These are phyloP conservation scores for Auriculariales sp. DNA, from an alignment of 768 basidiomycete genomes.

Conservation along the genomic window DNA sequence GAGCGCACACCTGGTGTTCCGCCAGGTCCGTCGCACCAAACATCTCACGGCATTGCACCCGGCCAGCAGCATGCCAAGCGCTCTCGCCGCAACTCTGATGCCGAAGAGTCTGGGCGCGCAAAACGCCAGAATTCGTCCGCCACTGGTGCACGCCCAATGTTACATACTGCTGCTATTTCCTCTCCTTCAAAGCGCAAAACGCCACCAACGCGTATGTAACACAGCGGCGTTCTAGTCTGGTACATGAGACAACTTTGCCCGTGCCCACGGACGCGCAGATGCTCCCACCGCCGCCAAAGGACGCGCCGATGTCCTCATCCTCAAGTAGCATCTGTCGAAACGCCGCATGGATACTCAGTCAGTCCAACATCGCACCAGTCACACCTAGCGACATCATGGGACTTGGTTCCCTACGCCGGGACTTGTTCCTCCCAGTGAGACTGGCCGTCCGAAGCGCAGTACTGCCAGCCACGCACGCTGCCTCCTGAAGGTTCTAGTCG, in stretches of 20 bases:
- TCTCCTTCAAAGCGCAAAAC: neutral
- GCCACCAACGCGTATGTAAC: slow-evolving; percentile 12
- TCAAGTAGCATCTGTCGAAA: neutral
- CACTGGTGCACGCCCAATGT: neutral
- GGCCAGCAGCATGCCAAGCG: slow-evolving; percentile 14
- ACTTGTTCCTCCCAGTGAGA: slow-evolving; percentile 19
- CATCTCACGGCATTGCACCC: too few species aligned
- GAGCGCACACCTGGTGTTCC: neutral
- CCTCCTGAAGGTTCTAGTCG: too few species aligned
- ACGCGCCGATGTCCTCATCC: neutral
- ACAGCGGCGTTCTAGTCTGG: too few species aligned
- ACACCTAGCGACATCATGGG: slow-evolving; percentile 93
- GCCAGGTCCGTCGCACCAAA: neutral
- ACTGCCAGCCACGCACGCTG: too few species aligned
- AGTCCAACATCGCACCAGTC: slow-evolving; percentile 48
- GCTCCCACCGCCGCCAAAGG: slow-evolving; percentile 1
- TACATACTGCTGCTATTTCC: neutral
- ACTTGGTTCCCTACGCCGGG: slow-evolving; percentile 44
- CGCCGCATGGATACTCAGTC: slow-evolving; percentile 10
- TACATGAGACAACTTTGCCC: too few species aligned
- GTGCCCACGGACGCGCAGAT: neutral
- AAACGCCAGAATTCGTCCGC: too few species aligned
- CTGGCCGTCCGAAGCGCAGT: neutral
- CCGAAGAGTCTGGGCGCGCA: neutral
- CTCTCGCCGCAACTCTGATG: neutral